Evolutionary conservation across 768 basidiomycete species (phyloP), one percentile per base, ranked within the genome.

Genomic region (Tulasnella sp.): DNA sequence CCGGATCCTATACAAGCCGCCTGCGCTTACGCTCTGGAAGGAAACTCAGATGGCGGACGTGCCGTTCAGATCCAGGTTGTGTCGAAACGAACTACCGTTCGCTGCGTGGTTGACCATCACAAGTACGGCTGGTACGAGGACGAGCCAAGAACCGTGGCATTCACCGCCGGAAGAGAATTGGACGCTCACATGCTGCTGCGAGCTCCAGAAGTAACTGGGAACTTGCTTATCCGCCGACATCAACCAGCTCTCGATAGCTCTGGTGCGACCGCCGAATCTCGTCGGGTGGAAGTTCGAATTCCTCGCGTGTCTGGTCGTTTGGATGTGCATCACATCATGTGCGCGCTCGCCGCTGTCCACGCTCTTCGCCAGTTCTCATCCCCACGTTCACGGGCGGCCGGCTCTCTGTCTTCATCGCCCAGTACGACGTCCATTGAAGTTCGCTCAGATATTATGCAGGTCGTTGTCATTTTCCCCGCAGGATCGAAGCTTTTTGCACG

Each of bases 301-400:
- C 42, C 50, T 59, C 46, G 62, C 45, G 27, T 51, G 54, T 24
- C 44, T 57, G 4, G 64, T 59, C 61, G 67, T 2, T 24, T 71
- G 49, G 78, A 82, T 60, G 69, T 74, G 10, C 78, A 80, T 15
- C 81, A 85, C 67, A 72, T 84, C 29, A 92, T 92, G 67, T 83
- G 81, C 64, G 65, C 74, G 15, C 72, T 92, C 44, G 76, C 90
- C 49, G 86, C 83, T 9, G 51, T 75, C 7, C 76, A 78, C 48
- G 80, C 80, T 2, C 29, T 85, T 12, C 70, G 74, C 61, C 66
- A 69, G 1, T 66, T 87, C 25, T 43, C 64, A 3, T 65, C 66
- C 2, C 49, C 60, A 25, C 30, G 64, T 29, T 55, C 27, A 31
- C 17, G 66, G 49, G 61, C 53, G 49, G 53, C 66, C 64, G 49